Percentiles rank a stretch among this genome's conserved stretches.
phyloP scores from a whole-genome alignment of 345 rosid genomes.

The Combretum micranthum region DNA sequence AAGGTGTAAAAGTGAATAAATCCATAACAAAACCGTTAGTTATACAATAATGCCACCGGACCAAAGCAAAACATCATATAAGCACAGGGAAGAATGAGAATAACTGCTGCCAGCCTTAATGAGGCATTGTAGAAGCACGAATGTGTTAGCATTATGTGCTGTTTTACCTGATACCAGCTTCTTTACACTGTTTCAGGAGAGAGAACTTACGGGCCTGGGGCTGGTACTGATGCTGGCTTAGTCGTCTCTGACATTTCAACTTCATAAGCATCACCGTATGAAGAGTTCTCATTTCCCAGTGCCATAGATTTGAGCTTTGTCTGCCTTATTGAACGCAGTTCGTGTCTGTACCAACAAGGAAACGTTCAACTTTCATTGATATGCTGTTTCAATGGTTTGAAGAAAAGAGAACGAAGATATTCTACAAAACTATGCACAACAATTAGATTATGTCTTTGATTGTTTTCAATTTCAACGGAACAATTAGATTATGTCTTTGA shows the following conservation, averaged over 20 bases:
- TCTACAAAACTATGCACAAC: too few species aligned
- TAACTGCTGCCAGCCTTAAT: too few species aligned
- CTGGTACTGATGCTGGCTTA: constrained; percentile 19
- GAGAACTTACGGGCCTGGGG: constrained; percentile 18
- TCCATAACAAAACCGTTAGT: too few species aligned
- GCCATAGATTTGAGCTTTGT: constrained; percentile 35
- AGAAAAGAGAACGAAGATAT: neutral
- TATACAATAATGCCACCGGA: too few species aligned
- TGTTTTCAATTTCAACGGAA: too few species aligned
- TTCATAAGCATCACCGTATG: constrained; percentile 27
- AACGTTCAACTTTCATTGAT: neutral
- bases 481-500: too few species aligned
- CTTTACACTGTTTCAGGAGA: neutral
- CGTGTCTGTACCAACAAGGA: constrained; percentile 28
- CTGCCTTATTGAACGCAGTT: constrained; percentile 36
- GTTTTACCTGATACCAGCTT: constrained; percentile 8
- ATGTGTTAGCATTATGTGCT: neutral
- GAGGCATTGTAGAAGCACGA: neutral
- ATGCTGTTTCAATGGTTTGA: neutral
- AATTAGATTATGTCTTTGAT: too few species aligned
- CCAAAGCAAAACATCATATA: too few species aligned
- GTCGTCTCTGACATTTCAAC: constrained; percentile 61
- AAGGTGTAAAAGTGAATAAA: too few species aligned
- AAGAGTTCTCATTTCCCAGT: constrained; percentile 19
- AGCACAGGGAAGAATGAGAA: too few species aligned